Conservation (phyloP, 768 basidiomycete genomes). For the Trametes sanguinea region DNA sequence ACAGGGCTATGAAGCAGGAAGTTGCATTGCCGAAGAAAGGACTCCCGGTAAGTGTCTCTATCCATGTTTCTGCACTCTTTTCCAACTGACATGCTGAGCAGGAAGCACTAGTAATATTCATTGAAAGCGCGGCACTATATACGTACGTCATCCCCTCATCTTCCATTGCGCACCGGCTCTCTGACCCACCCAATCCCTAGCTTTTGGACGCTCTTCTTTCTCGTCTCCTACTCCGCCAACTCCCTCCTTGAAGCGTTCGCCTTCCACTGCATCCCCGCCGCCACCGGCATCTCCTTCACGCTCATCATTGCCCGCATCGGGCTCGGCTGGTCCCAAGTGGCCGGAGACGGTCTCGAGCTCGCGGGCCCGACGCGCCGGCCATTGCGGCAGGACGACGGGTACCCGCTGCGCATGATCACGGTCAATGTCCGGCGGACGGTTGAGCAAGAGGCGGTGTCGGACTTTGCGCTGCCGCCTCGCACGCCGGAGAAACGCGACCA, state of each 20-base stretch:
- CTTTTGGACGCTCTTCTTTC: no score
- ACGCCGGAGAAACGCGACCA: neutral
- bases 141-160: slow-evolving; percentile 11
- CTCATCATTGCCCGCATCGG: slow-evolving; percentile 21
- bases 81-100: neutral
- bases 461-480: slow-evolving; percentile 9
- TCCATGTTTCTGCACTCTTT: neutral
- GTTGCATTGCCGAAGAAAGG: neutral
- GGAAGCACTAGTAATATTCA: slow-evolving; percentile 17
- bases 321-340: slow-evolving; percentile 12
- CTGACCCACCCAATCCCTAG: no score
- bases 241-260: slow-evolving; percentile 17
- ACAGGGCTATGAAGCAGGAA: slow-evolving; percentile 6
- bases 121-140: slow-evolving; percentile 18
- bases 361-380: neutral
- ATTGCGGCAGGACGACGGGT: neutral
- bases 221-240: slow-evolving; percentile 5
- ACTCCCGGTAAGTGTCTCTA: neutral
- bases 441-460: slow-evolving; percentile 8
- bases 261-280: slow-evolving; percentile 18
- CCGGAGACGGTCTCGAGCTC: neutral
- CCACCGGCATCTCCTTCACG: slow-evolving; percentile 18
- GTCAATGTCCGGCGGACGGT: slow-evolving; percentile 7
- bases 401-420: slow-evolving; percentile 1
- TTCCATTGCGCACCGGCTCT: neutral